Percentiles rank a stretch among this genome's conserved stretches.
Evolutionary conservation across 1,284 basidiomycete species (phyloP).

Genomic region (Cutaneotrichosporon spelunceum): DNA sequence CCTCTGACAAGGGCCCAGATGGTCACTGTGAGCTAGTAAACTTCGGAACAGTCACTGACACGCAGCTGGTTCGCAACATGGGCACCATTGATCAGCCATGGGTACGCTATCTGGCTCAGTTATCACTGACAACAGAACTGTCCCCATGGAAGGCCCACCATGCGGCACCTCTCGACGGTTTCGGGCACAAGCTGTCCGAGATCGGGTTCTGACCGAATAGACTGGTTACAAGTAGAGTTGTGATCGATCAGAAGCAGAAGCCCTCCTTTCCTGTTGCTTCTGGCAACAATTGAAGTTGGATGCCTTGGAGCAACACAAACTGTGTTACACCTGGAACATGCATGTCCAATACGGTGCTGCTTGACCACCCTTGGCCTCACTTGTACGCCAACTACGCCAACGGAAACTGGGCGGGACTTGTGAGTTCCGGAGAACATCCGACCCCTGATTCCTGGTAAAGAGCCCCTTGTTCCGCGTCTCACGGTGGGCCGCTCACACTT

Average conservation of each 20-base stretch:
- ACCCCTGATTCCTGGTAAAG: neutral
- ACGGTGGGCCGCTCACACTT: neutral
- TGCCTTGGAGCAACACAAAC: neutral
- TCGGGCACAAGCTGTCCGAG: neutral
- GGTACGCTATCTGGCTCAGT: constrained; percentile 39
- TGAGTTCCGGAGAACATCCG: neutral
- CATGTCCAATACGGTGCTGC: neutral
- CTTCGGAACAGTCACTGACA: neutral
- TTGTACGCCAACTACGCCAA: too few relatives aligned
- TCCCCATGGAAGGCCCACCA: constrained; percentile 92
- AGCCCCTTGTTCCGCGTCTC: neutral
- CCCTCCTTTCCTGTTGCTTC: too few relatives aligned
- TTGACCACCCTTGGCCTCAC: too few relatives aligned
- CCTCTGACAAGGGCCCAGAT: constrained; percentile 74
- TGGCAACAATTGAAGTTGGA: neutral
- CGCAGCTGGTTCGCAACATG: constrained; percentile 84
- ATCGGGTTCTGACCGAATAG: constrained; percentile 10
- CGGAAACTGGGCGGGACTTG: too few relatives aligned
- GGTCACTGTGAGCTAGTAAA: constrained; percentile 60
- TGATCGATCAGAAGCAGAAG: neutral
- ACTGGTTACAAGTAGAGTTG: constrained; percentile 9
- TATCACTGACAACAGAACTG: constrained; percentile 63
- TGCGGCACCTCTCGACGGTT: constrained; percentile 66
- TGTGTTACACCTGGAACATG: neutral
- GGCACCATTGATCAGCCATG: constrained; percentile 95